phyloP scores from a whole-genome alignment of 2,329 filamentous ascomycete genomes.

The Didymella glomerata region DNA sequence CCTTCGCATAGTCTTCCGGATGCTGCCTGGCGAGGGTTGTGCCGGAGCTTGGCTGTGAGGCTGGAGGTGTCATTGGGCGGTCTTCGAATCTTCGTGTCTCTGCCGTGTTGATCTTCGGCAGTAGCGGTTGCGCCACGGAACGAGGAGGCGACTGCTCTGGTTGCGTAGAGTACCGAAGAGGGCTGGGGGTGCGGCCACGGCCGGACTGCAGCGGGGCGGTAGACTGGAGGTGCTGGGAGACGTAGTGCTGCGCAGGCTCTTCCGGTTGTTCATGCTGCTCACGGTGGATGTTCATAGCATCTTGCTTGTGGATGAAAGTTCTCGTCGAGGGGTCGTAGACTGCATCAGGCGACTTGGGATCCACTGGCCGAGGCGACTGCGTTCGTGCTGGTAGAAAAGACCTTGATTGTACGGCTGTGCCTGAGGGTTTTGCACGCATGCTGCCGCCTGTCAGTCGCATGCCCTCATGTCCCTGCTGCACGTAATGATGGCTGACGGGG shows the following conservation, averaged over 20 bases:
- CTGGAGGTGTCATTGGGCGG: slow-evolving; percentile 17
- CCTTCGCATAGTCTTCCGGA: slow-evolving; percentile 57
- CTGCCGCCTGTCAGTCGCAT: slow-evolving; percentile 60
- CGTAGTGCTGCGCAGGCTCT: slow-evolving; percentile 32
- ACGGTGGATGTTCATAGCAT: slow-evolving; percentile 46
- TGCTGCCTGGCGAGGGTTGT: slow-evolving; percentile 23
- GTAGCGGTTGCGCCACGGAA: slow-evolving; percentile 21
- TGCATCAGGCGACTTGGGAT: slow-evolving; percentile 49
- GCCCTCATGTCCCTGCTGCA: slow-evolving; percentile 49
- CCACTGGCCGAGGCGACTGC: slow-evolving; percentile 37
- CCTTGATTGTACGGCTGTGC: slow-evolving; percentile 54
- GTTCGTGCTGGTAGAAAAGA: slow-evolving; percentile 25
- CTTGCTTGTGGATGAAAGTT: slow-evolving; percentile 49
- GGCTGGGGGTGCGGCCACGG: slow-evolving; percentile 31
- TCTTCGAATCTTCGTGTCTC: slow-evolving; percentile 18
- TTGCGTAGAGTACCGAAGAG: slow-evolving; percentile 26
- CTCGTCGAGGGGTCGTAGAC: slow-evolving; percentile 50
- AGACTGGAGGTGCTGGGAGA: slow-evolving; percentile 31
- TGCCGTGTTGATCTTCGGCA: slow-evolving; percentile 10
- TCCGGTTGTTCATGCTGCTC: slow-evolving; percentile 42
- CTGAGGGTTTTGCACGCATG: slow-evolving; percentile 60
- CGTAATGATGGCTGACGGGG: slow-evolving; percentile 54
- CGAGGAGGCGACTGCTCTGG: slow-evolving; percentile 24
- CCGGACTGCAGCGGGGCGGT: slow-evolving; percentile 19
- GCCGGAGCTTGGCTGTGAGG: slow-evolving; percentile 12